Evolutionary conservation across 192 early-diverging fungal species (phyloP).

Genomic region (Coemansia sp.): DNA sequence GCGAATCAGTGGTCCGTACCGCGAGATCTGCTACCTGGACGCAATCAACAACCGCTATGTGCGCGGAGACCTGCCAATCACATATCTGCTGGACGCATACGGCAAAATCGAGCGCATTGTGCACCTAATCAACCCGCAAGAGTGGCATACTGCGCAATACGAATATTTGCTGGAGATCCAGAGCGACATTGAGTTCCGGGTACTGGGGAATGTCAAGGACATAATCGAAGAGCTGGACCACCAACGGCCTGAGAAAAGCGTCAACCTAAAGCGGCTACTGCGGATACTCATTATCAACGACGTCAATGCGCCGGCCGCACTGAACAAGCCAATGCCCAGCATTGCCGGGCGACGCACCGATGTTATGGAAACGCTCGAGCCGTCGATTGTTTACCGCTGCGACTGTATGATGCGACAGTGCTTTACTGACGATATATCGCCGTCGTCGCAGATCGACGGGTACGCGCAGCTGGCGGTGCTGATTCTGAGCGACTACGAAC

Average conservation of each 20-base stretch:
- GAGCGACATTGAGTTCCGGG: slow-evolving; percentile 34
- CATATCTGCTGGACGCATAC: slow-evolving; percentile 50
- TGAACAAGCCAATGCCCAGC: slow-evolving; percentile 46
- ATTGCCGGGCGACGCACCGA: slow-evolving; percentile 36
- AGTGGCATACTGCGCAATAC: slow-evolving; percentile 46
- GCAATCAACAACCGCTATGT: slow-evolving; percentile 36
- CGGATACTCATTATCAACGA: slow-evolving; percentile 33
- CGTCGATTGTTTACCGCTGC: slow-evolving; percentile 44
- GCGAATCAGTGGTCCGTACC: slow-evolving; percentile 46
- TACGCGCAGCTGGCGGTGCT: slow-evolving; percentile 37
- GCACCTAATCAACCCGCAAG: slow-evolving; percentile 46
- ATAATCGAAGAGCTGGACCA: slow-evolving; percentile 50
- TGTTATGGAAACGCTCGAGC: slow-evolving; percentile 21
- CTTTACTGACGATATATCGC: slow-evolving; percentile 34
- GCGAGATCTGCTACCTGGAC: slow-evolving; percentile 50
- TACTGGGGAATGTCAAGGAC: slow-evolving; percentile 31
- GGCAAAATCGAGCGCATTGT: slow-evolving; percentile 47
- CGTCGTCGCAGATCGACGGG: slow-evolving; percentile 26
- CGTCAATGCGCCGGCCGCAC: slow-evolving; percentile 28
- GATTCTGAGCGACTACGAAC: slow-evolving; percentile 37
- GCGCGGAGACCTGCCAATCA: slow-evolving; percentile 26
- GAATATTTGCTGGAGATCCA: slow-evolving; percentile 37
- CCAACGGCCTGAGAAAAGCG: slow-evolving; percentile 23
- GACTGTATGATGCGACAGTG: slow-evolving; percentile 36
- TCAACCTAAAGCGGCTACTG: slow-evolving; percentile 16